Base-by-base conservation (phyloP, 176 grass and related monocot species). In the Bonia amplexicaulis region DNA sequence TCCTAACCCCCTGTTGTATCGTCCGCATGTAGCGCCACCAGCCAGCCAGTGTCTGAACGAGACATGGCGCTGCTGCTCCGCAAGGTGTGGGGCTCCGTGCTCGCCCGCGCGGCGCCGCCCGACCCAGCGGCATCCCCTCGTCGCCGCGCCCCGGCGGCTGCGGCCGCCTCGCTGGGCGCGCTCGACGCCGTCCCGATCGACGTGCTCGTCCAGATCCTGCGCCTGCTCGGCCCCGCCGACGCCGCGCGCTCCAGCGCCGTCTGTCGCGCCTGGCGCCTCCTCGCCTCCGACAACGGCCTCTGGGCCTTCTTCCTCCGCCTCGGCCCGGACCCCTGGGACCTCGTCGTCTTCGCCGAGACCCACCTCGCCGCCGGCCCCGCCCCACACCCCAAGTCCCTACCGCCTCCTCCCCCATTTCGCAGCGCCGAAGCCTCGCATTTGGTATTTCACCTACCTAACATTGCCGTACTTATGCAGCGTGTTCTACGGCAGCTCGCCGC, bases 331-430 rank as follows among this genome's bases (percentile, higher is more conserved):
- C 86, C 87, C 22, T 98, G 93, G 96, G 91, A 98, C 78, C 85
- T 82, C 72, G 80, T 95, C 54, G 79, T 90, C 37, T 98, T 98
- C 84, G 86, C 96, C 10, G 96, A 98, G 91, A 95, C 93, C 59
- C 93, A 95, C 63, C 85, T 98, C 54, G 66, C 82, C 14, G 37
- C 80, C 12, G 88, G 87, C 37, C 79, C 88, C 59, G 73, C 79
- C 10, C 27, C 22, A 37, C 78, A 76, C 66, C 74, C 65, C 42
- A 80, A 67, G 93, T 95, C 26, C 12, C 39, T 65, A 12, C 13
- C 17, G 15, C 40, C n/a, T 3, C 29, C 48, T 15, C 52, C 12
- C 39, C 26, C 27, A 10, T 26, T 13, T 58, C 37, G 48, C 29
- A 3, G 22, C 44, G 25, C 53, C 57, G 51, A 29, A 11, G n/a